Base-by-base conservation (phyloP, 140 eudicot genomes). In the Bidens hawaiensis region DNA sequence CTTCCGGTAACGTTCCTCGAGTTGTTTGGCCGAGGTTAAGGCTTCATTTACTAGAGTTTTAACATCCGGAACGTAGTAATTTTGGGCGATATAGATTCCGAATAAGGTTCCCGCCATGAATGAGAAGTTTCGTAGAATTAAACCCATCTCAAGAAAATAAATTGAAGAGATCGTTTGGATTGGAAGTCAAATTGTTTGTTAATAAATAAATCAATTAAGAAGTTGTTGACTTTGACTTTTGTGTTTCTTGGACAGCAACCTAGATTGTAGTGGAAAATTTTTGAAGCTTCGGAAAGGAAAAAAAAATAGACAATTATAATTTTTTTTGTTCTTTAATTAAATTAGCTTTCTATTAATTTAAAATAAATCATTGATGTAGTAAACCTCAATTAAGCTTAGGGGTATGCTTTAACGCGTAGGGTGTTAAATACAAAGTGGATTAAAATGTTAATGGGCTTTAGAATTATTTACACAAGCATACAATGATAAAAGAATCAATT, bases 11-110 rank as follows among this genome's bases (percentile, higher is more conserved):
- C 63, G 60, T 64, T 78, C 71, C 53, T 82, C 82, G 15, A 75
- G 21, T 43, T 63, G 67, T 70, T 40, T 79, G 57, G 74, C 71
- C 49, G 7, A 79, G 21, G 27, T 47, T 36, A 70, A 33, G 65
- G 60, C 59, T 50, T 55, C 24, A 38, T 68, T 60, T 4, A 49
- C 51, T 13, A 72, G 27, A 21, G 18, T 68, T 53, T 56, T 71
- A 26, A 75, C 43, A 49, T 68, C 75, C 8, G 85, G 82, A 0
- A 82, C 80, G 8, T 65, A 25, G 74, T 84, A 77, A 25, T 81
- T 80, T 70, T 84, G 93, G 13, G 87, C 87, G 15, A 81, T 27
- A 41, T 81, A 77, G 48, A 73, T 75, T 26, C 93, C 93, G 22
- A 69, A 64, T 5, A 81, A 8, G 8, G 82, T 64, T 18, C 87